Evolutionary conservation across 768 basidiomycete genomes (phyloP).

Genomic region (Albatrellus ellisii): DNA sequence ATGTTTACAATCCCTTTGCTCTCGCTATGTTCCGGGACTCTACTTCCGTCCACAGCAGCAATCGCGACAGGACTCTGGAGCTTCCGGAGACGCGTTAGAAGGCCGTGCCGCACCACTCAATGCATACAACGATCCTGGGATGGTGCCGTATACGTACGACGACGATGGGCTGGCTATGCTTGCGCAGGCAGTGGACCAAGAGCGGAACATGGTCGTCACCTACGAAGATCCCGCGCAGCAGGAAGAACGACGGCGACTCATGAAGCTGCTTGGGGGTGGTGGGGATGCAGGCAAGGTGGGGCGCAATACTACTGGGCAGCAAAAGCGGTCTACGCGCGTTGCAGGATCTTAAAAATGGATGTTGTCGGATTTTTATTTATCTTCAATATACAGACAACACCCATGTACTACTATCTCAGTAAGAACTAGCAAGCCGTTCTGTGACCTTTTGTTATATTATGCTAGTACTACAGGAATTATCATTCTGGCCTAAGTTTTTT

Average conservation of each 20-base stretch:
- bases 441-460: too few relatives aligned
- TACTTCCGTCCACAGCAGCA: conserved; percentile 18
- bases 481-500: too few relatives aligned
- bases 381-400: too few relatives aligned
- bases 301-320: neutral
- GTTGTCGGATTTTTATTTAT: too few relatives aligned
- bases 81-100: conserved; percentile 8
- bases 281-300: neutral
- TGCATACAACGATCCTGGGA: neutral
- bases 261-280: conserved; percentile 7
- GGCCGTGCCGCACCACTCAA: neutral
- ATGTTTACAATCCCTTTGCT: too few relatives aligned
- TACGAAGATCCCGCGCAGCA: conserved; percentile 13
- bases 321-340: neutral
- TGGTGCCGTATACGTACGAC: conserved; percentile 11
- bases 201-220: conserved; percentile 9
- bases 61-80: conserved; percentile 27
- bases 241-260: conserved; percentile 10
- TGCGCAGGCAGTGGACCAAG: neutral
- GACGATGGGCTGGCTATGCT: neutral
- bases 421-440: too few relatives aligned
- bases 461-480: too few relatives aligned
- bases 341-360: neutral
- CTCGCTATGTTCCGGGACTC: neutral
- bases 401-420: too few relatives aligned